Base-by-base conservation (phyloP, 108 stramenopile genomes). In the Aurantiochytrium sp. region DNA sequence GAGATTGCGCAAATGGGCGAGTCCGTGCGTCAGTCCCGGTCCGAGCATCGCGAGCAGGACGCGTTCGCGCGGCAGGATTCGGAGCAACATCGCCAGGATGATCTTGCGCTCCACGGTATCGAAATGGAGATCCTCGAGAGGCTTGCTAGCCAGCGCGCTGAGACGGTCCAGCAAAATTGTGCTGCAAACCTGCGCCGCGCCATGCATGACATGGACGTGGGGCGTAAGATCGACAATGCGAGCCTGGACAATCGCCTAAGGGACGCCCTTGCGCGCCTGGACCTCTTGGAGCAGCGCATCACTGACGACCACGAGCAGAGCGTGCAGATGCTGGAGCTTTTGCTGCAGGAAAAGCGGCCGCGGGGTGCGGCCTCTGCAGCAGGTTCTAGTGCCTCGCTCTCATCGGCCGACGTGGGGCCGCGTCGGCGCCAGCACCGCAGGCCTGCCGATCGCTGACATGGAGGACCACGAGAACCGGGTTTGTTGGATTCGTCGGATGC, bases 241-340 rank as follows among this genome's bases (percentile, higher is more conserved):
- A 41, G 73, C 12, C 73, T 81, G 17, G 73, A 81, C 19, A 41
- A 81, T 21, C 36, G 30, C 8, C 17, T 81, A 8, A 12, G 73
- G 8, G 73, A 81, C 32, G 73, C 45, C 36, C 73, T 81, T 81
- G 73, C 73, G 27, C 12, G 73, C 6, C 3, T 81, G 19, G 73
- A 81, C 30, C 45, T 81, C 12, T 30, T 81, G n/a, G 73, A 81
- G 45, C 39, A 81, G 19, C 73, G 73, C 12, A 48, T 81, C 1
- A 48, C 73, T 10, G 73, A 81, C 24, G 73, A 81, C 2, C 73
- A 81, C 17, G 42, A 81, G 39, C 73, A 81, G 12, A 81, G 73
- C 30, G 39, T 81, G 32, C 73, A 81, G 3, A 24, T 81, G 21
- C 45, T 81, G 10, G 73, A 81, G 45, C n/a, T 48, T 2, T 30